Conservation (phyloP, 1,284 basidiomycete species). For the Papiliotrema laurentii region DNA sequence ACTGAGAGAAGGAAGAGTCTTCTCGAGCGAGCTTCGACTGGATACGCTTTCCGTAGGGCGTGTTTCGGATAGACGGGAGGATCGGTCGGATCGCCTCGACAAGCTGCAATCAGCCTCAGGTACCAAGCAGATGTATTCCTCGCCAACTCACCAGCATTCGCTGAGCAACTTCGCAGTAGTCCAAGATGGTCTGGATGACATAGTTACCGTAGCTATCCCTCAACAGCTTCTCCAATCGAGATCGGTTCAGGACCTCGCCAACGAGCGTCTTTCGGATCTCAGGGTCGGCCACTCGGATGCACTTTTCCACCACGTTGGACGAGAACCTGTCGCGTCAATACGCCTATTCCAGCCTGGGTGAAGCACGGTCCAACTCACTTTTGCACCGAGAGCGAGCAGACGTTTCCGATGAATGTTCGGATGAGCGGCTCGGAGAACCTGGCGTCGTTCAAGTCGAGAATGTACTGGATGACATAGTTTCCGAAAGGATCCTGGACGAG, state of each 20-base stretch:
- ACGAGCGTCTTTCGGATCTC: conserved; percentile 90
- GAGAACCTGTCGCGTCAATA: conserved; percentile 29
- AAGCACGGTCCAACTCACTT: conserved; percentile 94
- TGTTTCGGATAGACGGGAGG: conserved; percentile 90
- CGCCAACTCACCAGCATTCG: conserved; percentile 57
- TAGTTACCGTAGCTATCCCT: conserved; percentile 93
- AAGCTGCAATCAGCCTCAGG: conserved; percentile 48
- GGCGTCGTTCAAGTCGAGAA: conserved; percentile 95
- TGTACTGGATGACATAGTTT: conserved; percentile 64
- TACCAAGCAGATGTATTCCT: not conserved
- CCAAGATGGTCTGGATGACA: conserved; percentile 89
- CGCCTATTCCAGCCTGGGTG: conserved; percentile 59
- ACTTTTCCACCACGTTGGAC: conserved; percentile 55
- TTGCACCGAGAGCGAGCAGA: conserved; percentile 95
- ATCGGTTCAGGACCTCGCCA: conserved; percentile 90
- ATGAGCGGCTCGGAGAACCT: conserved; percentile 97
- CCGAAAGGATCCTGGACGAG: conserved; percentile 97
- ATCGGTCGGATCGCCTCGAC: conserved; percentile 97
- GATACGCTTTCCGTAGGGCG: conserved; percentile 95
- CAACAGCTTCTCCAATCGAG: conserved; percentile 89
- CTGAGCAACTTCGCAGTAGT: conserved; percentile 87
- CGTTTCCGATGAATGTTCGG: conserved; percentile 95
- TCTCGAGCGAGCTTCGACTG: conserved; percentile 94
- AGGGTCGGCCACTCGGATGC: conserved; percentile 94
- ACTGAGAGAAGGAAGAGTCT: conserved; percentile 58